phyloP scores from a whole-genome alignment of 1,139 yeast genomes.

The Sugiyamaella xylanicola region DNA sequence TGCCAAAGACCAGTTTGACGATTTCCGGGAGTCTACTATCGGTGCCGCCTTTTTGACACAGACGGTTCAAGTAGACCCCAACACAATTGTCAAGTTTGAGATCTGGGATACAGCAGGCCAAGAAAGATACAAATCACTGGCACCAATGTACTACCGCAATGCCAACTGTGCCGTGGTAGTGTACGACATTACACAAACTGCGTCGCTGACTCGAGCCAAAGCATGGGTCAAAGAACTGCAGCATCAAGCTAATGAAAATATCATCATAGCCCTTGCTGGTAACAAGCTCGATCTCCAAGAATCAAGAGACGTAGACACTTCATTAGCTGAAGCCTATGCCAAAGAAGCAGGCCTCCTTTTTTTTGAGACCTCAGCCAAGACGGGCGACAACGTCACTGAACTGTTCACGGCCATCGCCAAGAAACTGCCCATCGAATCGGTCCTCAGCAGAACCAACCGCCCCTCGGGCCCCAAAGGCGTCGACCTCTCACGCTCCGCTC shows the following conservation, averaged over 20 bases:
- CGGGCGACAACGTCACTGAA: conserved; percentile 78
- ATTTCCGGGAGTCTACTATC: conserved; percentile 90
- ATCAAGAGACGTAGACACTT: conserved; percentile 55
- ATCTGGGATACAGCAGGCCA: conserved; percentile 89
- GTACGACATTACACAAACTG: conserved; percentile 66
- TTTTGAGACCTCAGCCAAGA: conserved; percentile 93
- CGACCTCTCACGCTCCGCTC: conserved; percentile 36
- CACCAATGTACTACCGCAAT: conserved; percentile 89
- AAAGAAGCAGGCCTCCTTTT: conserved; percentile 76
- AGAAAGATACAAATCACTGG: conserved; percentile 83
- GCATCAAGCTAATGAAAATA: conserved; percentile 81
- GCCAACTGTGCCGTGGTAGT: conserved; percentile 88
- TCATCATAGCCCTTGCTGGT: conserved; percentile 84
- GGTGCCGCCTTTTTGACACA: conserved; percentile 98
- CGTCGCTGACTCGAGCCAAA: conserved; percentile 82
- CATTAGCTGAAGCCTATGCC: conserved; percentile 61
- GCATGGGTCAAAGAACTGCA: conserved; percentile 95
- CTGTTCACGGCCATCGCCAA: conserved; percentile 79
- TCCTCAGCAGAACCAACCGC: conserved; percentile 34
- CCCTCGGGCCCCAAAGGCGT: conserved; percentile 40
- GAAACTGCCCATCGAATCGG: conserved; percentile 43
- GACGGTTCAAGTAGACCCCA: conserved; percentile 66
- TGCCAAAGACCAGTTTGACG: conserved; percentile 93
- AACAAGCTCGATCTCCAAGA: conserved; percentile 69
- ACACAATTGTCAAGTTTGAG: conserved; percentile 51